Percentiles rank a stretch among this genome's conserved stretches.
Conservation (phyloP, 108 stramenopile genomes). For the Seminavis robusta region DNA sequence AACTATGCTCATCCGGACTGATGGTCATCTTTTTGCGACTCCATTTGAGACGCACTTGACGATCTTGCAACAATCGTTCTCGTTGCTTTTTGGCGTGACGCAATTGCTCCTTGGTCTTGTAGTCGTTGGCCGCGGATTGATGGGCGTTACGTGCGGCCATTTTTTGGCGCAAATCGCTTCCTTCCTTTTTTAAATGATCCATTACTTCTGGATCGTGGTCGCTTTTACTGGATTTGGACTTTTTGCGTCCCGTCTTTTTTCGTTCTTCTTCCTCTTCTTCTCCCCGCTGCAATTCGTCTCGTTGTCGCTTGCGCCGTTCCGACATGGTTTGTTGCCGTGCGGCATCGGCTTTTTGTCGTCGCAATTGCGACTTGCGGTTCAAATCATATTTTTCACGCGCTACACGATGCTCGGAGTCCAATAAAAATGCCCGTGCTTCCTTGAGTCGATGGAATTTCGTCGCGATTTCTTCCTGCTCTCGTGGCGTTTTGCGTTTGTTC, state of each 20-base stretch:
- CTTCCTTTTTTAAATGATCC: conserved; percentile 63
- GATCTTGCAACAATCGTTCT: conserved; percentile 36
- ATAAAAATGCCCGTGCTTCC: conserved; percentile 56
- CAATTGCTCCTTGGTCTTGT: conserved; percentile 12
- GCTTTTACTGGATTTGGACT: background rate
- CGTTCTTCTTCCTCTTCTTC: conserved; percentile 50
- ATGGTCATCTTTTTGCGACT: conserved; percentile 65
- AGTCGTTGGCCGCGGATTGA: conserved; percentile 29
- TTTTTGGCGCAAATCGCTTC: conserved; percentile 47
- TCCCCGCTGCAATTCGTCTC: conserved; percentile 57
- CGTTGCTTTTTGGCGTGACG: conserved; percentile 14
- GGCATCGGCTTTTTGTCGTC: conserved; percentile 54
- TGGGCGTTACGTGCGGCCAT: conserved; percentile 51
- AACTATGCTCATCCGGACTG: conserved; percentile 56
- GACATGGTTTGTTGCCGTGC: conserved; percentile 66
- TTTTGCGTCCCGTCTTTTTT: background rate
- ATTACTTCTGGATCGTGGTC: conserved; percentile 38
- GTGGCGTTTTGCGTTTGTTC: conserved; percentile 19
- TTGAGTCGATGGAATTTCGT: conserved; percentile 55
- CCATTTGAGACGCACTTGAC: conserved; percentile 82
- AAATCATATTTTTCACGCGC: conserved; percentile 52
- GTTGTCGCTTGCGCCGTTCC: conserved; percentile 58
- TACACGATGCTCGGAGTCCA: conserved; percentile 55
- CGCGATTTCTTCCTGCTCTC: conserved; percentile 19
- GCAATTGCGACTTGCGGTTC: conserved; percentile 51